phyloP scores from a whole-genome alignment of 148 eudicot genomes.

The Silene latifolia region DNA sequence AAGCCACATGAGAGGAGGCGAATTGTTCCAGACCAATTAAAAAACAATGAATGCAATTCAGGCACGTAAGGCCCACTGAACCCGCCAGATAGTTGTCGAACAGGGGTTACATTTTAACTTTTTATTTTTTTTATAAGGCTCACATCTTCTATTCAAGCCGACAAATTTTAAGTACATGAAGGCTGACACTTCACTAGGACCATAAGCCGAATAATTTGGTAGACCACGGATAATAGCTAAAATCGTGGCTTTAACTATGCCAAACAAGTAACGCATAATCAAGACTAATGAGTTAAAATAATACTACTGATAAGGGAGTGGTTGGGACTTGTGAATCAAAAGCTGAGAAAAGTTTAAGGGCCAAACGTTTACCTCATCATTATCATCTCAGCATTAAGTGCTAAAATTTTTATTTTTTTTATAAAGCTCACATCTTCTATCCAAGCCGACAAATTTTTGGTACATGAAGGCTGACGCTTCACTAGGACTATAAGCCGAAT shows the following conservation, averaged over 20 bases:
- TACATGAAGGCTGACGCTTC: not conserved
- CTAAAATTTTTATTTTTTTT: too few relatives aligned
- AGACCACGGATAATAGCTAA: not conserved
- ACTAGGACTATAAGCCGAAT: not conserved
- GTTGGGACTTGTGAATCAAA: not conserved
- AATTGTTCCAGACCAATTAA: not conserved
- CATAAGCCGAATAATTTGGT: not conserved
- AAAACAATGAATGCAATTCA: not conserved
- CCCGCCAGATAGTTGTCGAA: too few relatives aligned
- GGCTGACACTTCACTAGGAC: not conserved
- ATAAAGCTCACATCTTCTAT: too few relatives aligned
- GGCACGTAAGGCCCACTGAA: not conserved
- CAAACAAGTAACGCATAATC: not conserved
- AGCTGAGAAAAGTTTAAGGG: not conserved
- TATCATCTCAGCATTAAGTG: too few relatives aligned
- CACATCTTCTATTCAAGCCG: not conserved
- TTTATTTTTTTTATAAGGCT: not conserved
- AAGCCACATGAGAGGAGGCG: not conserved
- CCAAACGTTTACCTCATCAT: not conserved
- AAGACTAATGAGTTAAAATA: not conserved
- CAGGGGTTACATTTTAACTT: too few relatives aligned
- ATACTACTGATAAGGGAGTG: not conserved
- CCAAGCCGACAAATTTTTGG: too few relatives aligned
- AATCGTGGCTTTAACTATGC: not conserved
- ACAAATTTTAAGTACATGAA: not conserved